Percentiles rank a stretch among this genome's conserved stretches.
Evolutionary conservation across 441 rosid genomes (phyloP).

Genomic region (Biscutella auriculata): DNA sequence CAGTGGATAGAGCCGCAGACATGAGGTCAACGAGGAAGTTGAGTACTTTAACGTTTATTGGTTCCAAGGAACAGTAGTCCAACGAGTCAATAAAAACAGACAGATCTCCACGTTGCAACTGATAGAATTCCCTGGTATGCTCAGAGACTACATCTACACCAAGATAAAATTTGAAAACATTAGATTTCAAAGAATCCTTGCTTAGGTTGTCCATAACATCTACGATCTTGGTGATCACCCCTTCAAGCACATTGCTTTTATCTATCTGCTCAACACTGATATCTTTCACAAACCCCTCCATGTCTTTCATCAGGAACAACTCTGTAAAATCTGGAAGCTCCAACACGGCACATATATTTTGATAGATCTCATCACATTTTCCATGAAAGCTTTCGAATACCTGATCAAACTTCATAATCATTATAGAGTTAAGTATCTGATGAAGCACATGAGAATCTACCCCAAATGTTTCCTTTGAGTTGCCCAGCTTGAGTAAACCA

Average conservation of each 20-base stretch:
- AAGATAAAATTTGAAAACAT: slow-evolving; percentile 54
- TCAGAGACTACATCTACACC: slow-evolving; percentile 45
- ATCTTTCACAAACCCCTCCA: slow-evolving; percentile 71
- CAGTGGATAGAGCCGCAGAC: slow-evolving; percentile 54
- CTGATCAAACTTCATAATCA: slow-evolving; percentile 68
- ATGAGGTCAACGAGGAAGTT: slow-evolving; percentile 79
- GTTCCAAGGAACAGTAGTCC: slow-evolving; percentile 64
- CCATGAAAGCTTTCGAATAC: slow-evolving; percentile 61
- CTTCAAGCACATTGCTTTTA: slow-evolving; percentile 55
- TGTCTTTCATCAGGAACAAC: slow-evolving; percentile 64
- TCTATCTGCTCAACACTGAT: slow-evolving; percentile 41
- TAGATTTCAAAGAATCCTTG: slow-evolving; percentile 57
- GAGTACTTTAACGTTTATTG: slow-evolving; percentile 75
- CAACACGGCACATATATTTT: slow-evolving; percentile 38
- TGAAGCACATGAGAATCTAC: slow-evolving; percentile 38
- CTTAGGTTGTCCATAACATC: slow-evolving; percentile 69
- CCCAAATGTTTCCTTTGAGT: slow-evolving; percentile 28
- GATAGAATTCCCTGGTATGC: slow-evolving; percentile 38
- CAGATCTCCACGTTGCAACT: slow-evolving; percentile 58
- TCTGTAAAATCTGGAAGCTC: slow-evolving; percentile 54
- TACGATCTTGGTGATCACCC: slow-evolving; percentile 58
- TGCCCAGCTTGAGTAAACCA: slow-evolving; percentile 49
- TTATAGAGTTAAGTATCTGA: slow-evolving; percentile 60
- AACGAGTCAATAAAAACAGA: slow-evolving; percentile 71
- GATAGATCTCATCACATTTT: slow-evolving; percentile 61